Base-by-base conservation (phyloP, 1,284 basidiomycete species). In the Ustilago shanxiensis region DNA sequence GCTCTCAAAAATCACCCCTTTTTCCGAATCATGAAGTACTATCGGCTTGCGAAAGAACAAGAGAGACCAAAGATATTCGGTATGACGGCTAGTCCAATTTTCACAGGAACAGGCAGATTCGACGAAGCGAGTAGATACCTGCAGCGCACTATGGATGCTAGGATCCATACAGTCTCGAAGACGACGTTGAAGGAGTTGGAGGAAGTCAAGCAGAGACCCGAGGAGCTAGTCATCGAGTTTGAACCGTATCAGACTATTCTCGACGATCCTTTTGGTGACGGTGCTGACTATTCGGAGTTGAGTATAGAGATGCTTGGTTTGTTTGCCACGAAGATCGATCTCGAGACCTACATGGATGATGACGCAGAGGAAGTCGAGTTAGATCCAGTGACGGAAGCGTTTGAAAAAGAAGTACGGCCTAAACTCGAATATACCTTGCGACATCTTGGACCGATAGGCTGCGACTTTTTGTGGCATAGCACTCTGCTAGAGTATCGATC, bases 51-150 rank as follows among this genome's bases (percentile, higher is more conserved):
- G 3, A 20, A 29, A 1, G 24, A 58, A 13, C 6, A 59, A 0
- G 26, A 75, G 2, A 62, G 74, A 14, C 81, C 81, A 11, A 76
- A 79, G 55, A 78, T 83, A 59, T 76, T 83, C 33, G 81, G 81
- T 18, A 79, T 83, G 79, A 81, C 81, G 2, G 81, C 81, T 1
- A 78, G 75, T 44, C 80, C 80, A 9, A 66, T 83, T 20, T 72
- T 70, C 13, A 66, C 66, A 9, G 45, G 44, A 22, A 54, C 41
- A 0, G 65, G 52, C 18, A 51, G 49, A 20, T 73, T 63, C 44
- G 57, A 59, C 16, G 63, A 70, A 14, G 79, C 79, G 1, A 49
- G 60, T 2, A 41, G 45, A 5, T 66, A 74, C 22, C 62, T 83
- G 18, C 72, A 81, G 26, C 16, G 44, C 2, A 67, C 63, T 3